These are phyloP conservation scores for Lanmaoa rubissima DNA, from an alignment of 768 basidiomycete species.

Conservation along the genomic window DNA sequence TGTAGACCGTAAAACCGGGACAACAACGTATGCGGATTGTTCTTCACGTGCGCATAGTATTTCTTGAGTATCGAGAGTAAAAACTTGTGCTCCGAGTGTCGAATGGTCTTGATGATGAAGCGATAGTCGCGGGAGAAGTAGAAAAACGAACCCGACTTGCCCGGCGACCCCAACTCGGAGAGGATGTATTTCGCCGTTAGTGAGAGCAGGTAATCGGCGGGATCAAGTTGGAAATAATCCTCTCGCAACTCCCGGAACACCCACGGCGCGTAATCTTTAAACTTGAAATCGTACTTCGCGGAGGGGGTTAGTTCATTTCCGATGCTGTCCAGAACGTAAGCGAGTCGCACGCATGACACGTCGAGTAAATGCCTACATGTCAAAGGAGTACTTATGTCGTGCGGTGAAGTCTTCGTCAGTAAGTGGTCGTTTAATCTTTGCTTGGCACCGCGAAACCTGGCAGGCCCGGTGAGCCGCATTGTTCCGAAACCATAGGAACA, in stretches of 20 bases:
- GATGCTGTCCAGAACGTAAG: slow-evolving; percentile 48
- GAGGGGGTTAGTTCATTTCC: slow-evolving; percentile 98
- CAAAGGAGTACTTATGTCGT: slow-evolving; percentile 93
- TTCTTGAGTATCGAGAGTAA: slow-evolving; percentile 77
- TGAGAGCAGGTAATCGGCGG: slow-evolving; percentile 95
- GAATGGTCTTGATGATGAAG: slow-evolving; percentile 99
- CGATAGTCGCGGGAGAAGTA: slow-evolving; percentile 99
- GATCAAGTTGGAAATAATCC: slow-evolving; percentile 92
- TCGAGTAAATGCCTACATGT: slow-evolving; percentile 62
- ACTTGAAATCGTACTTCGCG: slow-evolving; percentile 98
- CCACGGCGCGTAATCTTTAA: slow-evolving; percentile 99
- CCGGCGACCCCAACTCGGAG: slow-evolving; percentile 95
- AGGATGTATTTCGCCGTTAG: slow-evolving; percentile 97
- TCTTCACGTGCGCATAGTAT: slow-evolving; percentile 83
- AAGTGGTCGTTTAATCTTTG: slow-evolving; percentile 85
- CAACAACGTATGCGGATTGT: slow-evolving; percentile 90
- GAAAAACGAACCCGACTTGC: slow-evolving; percentile 98
- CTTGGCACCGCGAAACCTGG: slow-evolving; percentile 93
- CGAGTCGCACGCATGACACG: not conserved
- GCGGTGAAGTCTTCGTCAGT: slow-evolving; percentile 86
- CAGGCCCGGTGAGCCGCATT: slow-evolving; percentile 2
- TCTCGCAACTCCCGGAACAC: slow-evolving; percentile 95
- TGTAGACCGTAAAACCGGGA: slow-evolving; percentile 97
- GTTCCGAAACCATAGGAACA: not conserved
- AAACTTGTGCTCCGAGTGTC: slow-evolving; percentile 92